Percentiles rank a stretch among this genome's conserved stretches.
These are phyloP conservation scores for Epichloe coenophiala DNA, from an alignment of 2,329 filamentous ascomycete species.

Conservation along the genomic window DNA sequence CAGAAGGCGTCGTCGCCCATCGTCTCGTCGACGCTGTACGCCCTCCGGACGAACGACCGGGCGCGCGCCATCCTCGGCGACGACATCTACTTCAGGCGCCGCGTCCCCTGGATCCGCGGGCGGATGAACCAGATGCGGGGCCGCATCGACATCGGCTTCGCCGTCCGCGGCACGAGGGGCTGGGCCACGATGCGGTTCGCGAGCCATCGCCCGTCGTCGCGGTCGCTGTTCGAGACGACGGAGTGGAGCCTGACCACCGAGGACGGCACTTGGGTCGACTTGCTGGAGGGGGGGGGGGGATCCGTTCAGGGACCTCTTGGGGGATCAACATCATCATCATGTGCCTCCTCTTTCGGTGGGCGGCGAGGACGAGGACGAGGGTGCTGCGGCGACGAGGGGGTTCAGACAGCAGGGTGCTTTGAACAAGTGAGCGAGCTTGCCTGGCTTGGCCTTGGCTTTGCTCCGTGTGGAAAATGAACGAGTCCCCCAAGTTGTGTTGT, in stretches of 20 bases:
- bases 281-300: slow-evolving; percentile 58
- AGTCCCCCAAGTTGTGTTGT: no score
- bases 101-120: slow-evolving; percentile 73
- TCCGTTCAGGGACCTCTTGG: slow-evolving; percentile 47
- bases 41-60: slow-evolving; percentile 63
- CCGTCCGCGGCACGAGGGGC: slow-evolving; percentile 65
- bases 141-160: slow-evolving; percentile 73
- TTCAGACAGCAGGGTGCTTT: slow-evolving; percentile 34
- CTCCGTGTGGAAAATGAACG: background rate
- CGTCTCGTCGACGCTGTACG: slow-evolving; percentile 82
- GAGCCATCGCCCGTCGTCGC: slow-evolving; percentile 51
- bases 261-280: slow-evolving; percentile 48
- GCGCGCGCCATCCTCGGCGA: slow-evolving; percentile 74
- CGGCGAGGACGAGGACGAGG: slow-evolving; percentile 23
- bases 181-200: slow-evolving; percentile 67
- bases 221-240: slow-evolving; percentile 65
- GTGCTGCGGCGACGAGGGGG: slow-evolving; percentile 22
- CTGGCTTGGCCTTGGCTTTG: background rate
- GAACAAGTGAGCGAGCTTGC: slow-evolving; percentile 15
- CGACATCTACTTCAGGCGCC: slow-evolving; percentile 66
- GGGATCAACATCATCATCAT: slow-evolving; percentile 13
- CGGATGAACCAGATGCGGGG: slow-evolving; percentile 92
- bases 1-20: slow-evolving; percentile 83
- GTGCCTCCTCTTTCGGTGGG: slow-evolving; percentile 11
- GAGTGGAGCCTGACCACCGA: slow-evolving; percentile 74